Conservation (phyloP, 192 early-diverging fungal species). For the Martensiomyces pterosporus region DNA sequence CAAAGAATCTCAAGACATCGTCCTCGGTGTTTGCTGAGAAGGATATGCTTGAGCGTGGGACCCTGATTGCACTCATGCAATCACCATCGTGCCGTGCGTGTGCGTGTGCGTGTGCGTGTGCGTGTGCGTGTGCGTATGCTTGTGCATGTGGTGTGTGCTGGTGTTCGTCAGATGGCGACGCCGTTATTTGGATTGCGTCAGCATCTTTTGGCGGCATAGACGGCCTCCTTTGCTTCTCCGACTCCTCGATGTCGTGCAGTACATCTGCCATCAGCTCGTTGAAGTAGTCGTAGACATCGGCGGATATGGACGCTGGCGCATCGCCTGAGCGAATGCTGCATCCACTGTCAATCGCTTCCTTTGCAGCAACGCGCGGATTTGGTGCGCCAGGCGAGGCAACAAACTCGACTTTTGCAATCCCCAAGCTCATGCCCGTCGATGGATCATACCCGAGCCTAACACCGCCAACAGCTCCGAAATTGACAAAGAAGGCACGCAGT, state of each 20-base stretch:
- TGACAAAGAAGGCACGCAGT: conserved; percentile 34
- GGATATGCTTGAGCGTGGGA: conserved; percentile 45
- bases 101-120: too few relatives aligned
- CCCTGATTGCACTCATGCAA: conserved; percentile 18
- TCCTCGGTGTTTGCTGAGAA: conserved; percentile 34
- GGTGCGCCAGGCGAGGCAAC: conserved; percentile 18
- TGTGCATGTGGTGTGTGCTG: too few relatives aligned
- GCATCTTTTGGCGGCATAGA: too few relatives aligned
- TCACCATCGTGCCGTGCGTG: too few relatives aligned
- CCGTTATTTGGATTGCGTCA: too few relatives aligned
- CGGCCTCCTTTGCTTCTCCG: not conserved
- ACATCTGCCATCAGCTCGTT: not conserved
- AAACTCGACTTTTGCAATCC: conserved; percentile 44
- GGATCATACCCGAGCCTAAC: conserved; percentile 41
- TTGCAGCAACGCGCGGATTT: conserved; percentile 34
- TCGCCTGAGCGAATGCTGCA: conserved; percentile 21
- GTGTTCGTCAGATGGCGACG: too few relatives aligned
- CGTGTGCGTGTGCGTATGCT: too few relatives aligned
- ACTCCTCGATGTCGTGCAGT: conserved; percentile 5
- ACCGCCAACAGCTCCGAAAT: conserved; percentile 35
- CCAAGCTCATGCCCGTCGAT: conserved; percentile 48
- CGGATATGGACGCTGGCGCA: conserved; percentile 19
- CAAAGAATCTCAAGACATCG: conserved; percentile 30
- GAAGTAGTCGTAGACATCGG: conserved; percentile 31
- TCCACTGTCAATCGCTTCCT: conserved; percentile 27